Evolutionary conservation across 2,329 filamentous ascomycete species (phyloP).

Genomic region (Fulvia fulva): DNA sequence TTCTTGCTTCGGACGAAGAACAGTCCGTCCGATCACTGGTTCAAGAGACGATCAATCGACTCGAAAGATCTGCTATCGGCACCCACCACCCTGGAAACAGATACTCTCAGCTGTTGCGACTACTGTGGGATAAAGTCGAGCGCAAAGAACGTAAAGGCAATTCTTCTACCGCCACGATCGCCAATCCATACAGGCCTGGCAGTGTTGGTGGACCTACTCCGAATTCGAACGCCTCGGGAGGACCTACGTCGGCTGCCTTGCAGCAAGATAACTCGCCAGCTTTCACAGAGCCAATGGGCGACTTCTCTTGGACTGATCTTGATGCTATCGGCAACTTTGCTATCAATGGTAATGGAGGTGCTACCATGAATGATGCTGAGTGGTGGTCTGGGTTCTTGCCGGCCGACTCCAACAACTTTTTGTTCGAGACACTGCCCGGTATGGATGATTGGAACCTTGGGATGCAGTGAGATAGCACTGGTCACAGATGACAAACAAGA

Average conservation of each 20-base stretch:
- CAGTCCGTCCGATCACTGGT: slow-evolving; percentile 45
- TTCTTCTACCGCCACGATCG: slow-evolving; percentile 27
- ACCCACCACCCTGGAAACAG: slow-evolving; percentile 45
- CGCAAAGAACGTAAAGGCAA: slow-evolving; percentile 29
- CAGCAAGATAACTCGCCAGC: slow-evolving; percentile 36
- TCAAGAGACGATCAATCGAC: slow-evolving; percentile 42
- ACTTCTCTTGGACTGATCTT: slow-evolving; percentile 49
- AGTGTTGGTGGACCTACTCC: slow-evolving; percentile 35
- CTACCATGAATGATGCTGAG: slow-evolving; percentile 29
- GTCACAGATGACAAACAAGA: too few relatives aligned
- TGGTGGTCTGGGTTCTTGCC: slow-evolving; percentile 38
- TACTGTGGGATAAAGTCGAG: slow-evolving; percentile 48
- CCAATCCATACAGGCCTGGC: slow-evolving; percentile 40
- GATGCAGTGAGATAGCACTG: slow-evolving; percentile 22
- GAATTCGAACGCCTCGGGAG: slow-evolving; percentile 23
- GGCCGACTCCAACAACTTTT: slow-evolving; percentile 34
- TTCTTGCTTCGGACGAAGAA: slow-evolving; percentile 47
- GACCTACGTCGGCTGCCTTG: not conserved
- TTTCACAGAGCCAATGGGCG: slow-evolving; percentile 44
- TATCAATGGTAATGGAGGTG: slow-evolving; percentile 38
- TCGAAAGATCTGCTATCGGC: slow-evolving; percentile 44
- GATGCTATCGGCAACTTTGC: slow-evolving; percentile 47
- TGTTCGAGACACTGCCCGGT: slow-evolving; percentile 29
- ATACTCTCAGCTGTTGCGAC: slow-evolving; percentile 45
- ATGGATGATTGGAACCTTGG: slow-evolving; percentile 35